Base-by-base conservation (phyloP, 345 rosid genomes). In the Brassica napus region DNA sequence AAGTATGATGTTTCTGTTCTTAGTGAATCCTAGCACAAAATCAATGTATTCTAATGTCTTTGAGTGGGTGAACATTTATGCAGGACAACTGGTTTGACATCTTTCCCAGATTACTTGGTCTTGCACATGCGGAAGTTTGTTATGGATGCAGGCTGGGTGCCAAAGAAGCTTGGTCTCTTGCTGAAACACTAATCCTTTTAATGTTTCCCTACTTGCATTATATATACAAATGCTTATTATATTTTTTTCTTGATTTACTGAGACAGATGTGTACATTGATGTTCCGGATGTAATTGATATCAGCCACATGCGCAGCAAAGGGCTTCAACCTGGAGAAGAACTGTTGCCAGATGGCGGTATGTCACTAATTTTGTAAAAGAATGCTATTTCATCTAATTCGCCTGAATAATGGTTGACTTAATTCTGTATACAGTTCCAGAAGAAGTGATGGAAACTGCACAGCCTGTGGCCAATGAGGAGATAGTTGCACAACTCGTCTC, bases 141-240 rank as follows among this genome's bases (percentile, higher is more conserved):
- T 37, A 87, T 95, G 97, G 98, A 90, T 77, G 97, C 76, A 18
- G 99, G 99, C 78, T 95, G 98, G 99, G 99, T 95, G 80, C 99
- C 99, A 16, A 95, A 93, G 82, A 95, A 93, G 83, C 99, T 95
- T 64, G 98, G 99, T 95, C 86, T 68, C 61, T 42, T 82, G 72
- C 76, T 32, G 35, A 69, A 71, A 57, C 14, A 54, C 16, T 11
- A 32, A 5, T 65, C 52, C 42, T 74, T 70, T 31, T 58, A 16
- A 32, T 58, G 35, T 70, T 77, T 59, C 10, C 61, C 31, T 68
- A 52, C 30, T 79, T 76, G 73, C 65, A 54, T 21, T 65, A 26
- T 57, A 54, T 74, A 63, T 70, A 65, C 67, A 30, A 67, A 32
- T 67, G 61, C 71, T 82, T 15, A 68, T 65, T 8, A 47, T 52